Conservation (phyloP, 805 yeast genomes). For the Scheffersomyces ergatensis region DNA sequence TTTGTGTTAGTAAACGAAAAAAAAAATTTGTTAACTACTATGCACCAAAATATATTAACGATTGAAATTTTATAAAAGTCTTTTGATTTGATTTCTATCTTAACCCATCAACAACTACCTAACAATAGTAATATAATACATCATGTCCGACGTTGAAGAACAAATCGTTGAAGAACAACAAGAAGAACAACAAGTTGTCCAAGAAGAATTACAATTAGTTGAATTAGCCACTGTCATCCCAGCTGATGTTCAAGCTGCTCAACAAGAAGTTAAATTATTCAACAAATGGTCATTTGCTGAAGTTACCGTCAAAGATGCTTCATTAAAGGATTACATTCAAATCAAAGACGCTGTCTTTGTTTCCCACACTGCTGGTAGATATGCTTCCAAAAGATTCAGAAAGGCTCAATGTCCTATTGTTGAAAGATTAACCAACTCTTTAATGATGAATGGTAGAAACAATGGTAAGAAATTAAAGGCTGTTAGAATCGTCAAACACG, state of each 20-base stretch:
- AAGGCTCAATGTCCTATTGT: constrained; percentile 99
- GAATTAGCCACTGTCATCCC: constrained; percentile 96
- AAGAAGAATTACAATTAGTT: constrained; percentile 78
- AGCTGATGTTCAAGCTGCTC: constrained; percentile 93
- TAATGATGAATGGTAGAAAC: constrained; percentile 99
- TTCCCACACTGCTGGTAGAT: constrained; percentile 99
- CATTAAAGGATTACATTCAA: constrained; percentile 97
- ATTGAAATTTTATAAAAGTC: no score
- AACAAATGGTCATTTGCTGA: constrained; percentile 99
- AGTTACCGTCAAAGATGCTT: constrained; percentile 95
- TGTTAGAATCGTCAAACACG: constrained; percentile 99
- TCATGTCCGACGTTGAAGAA: constrained; percentile 80
- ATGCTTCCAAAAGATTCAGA: constrained; percentile 99
- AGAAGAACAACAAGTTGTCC: constrained; percentile 70
- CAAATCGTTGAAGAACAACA: constrained; percentile 40
- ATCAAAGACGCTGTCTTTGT: constrained; percentile 96
- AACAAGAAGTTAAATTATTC: constrained; percentile 95
- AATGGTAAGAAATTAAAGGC: constrained; percentile 99
- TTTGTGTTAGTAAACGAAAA: no score
- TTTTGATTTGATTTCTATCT: no score
- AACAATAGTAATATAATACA: background rate
- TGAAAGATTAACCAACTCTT: constrained; percentile 99
- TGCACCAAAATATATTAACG: no score
- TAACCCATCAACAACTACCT: background rate
- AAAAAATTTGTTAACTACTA: no score